Evolutionary conservation across 2,329 filamentous ascomycete genomes (phyloP), one percentile per base, ranked within the genome.

Genomic region (Pestalotiopsis sp.): DNA sequence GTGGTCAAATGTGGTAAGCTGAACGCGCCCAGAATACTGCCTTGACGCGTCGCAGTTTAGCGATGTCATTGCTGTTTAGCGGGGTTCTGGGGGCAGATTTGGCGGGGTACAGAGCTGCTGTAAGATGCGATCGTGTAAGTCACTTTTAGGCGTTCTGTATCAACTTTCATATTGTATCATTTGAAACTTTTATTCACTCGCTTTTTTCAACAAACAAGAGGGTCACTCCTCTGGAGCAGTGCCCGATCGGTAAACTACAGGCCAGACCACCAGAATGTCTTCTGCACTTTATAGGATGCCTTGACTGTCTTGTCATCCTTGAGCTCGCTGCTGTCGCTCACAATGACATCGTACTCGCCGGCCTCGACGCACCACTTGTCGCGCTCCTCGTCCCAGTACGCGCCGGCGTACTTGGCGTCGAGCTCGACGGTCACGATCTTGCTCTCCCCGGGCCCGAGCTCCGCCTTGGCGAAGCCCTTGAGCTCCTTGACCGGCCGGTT

Each of bases 331-430:
- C 87, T 91, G 63, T 86, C 82, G 9, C 84, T 86, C 2, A 93
- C 86, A 67, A 90, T 79, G 17, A 93, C 84, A 68, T 86, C 85
- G 76, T 93, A 94, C 62, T 82, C 82, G 38, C 91, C 92, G 76
- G 85, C 85, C 80, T 93, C 91, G 1, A 86, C 86, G 23, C 87
- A 85, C 91, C 91, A 94, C 74, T 88, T 83, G 67, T 86, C 83
- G 13, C 87, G 82, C 71, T 87, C 85, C 81, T 94, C 92, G 72
- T 93, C 90, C 84, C 90, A 94, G 80, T 90, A 94, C 67, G 88
- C 88, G 0, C 89, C 86, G 0, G 88, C 89, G 67, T 92, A 90
- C 80, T 92, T 93, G 74, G 87, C 87, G 70, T 87, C 76, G 63
- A 90, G 79, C 4, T 82, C 80, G 7, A 94, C 82, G n/a, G 84